Percentiles rank a stretch among this genome's conserved stretches.
These are phyloP conservation scores for Arthonia radiata DNA, from an alignment of 495 filamentous ascomycete species.

Conservation along the genomic window DNA sequence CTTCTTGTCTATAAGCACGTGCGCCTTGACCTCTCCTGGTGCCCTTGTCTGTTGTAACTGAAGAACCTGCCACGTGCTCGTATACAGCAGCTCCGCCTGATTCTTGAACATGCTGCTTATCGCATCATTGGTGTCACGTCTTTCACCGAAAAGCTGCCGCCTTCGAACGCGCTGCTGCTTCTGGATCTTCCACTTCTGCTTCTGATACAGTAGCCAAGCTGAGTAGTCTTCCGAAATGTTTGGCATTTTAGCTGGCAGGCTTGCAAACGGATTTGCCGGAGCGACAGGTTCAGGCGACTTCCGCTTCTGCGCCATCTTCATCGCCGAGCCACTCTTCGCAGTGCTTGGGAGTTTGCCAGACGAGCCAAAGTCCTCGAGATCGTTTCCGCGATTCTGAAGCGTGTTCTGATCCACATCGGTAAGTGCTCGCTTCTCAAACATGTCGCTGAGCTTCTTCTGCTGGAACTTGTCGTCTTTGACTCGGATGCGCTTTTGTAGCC, in stretches of 20 bases:
- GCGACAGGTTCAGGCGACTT: constrained; percentile 62
- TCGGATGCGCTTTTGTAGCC: constrained; percentile 81
- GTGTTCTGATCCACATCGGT: constrained; percentile 48
- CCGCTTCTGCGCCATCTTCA: constrained; percentile 49
- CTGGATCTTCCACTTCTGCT: constrained; percentile 97
- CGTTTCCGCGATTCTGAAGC: constrained; percentile 31
- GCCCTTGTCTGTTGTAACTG: constrained; percentile 58
- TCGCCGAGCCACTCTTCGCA: constrained; percentile 36
- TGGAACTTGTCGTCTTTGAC: constrained; percentile 91
- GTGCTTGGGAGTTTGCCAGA: constrained; percentile 35
- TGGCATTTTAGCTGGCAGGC: constrained; percentile 67
- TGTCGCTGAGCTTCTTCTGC: constrained; percentile 93
- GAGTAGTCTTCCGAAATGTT: constrained; percentile 65
- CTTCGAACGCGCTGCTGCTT: constrained; percentile 71
- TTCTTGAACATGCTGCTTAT: constrained; percentile 76
- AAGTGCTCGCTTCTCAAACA: constrained; percentile 59
- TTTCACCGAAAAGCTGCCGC: constrained; percentile 82
- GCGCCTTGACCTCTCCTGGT: constrained; percentile 69
- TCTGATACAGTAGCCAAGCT: constrained; percentile 83
- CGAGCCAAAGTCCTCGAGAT: constrained; percentile 69
- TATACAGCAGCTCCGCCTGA: constrained; percentile 70
- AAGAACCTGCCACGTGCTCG: constrained; percentile 81
- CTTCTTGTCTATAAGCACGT: constrained; percentile 80
- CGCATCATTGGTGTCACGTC: constrained; percentile 37
- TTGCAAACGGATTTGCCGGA: constrained; percentile 53